Percentiles rank a stretch among this genome's conserved stretches.
phyloP scores from a whole-genome alignment of 352 stramenopile genomes.

The Phytophthora citricola region DNA sequence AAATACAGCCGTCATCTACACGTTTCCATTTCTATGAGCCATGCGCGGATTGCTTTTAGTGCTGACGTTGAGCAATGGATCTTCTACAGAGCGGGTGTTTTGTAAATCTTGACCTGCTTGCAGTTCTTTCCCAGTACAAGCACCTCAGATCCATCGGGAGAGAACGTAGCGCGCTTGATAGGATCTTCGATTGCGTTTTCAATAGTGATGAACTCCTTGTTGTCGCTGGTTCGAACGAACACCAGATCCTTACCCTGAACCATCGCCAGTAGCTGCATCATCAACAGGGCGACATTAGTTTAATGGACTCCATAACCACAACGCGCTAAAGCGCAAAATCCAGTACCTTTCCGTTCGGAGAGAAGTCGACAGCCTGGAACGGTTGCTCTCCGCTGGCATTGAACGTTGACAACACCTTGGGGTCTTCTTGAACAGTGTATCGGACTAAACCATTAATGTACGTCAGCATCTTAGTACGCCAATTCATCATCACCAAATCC shows the following conservation, averaged over 20 bases:
- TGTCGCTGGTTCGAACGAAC: constrained; percentile 63
- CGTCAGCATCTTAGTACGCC: background rate
- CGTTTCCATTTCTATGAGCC: constrained; percentile 16
- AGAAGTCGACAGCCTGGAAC: constrained; percentile 69
- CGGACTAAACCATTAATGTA: constrained; percentile 51
- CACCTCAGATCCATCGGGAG: constrained; percentile 63
- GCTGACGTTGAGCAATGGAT: constrained; percentile 2
- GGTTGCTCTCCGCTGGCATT: constrained; percentile 57
- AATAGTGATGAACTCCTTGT: constrained; percentile 57
- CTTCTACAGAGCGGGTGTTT: constrained; percentile 46
- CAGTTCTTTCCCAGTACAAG: constrained; percentile 68
- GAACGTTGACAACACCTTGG: constrained; percentile 72
- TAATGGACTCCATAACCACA: background rate
- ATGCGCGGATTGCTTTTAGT: background rate
- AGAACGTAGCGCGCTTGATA: constrained; percentile 73
- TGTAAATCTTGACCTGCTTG: constrained; percentile 80
- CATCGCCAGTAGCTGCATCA: constrained; percentile 58
- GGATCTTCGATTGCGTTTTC: constrained; percentile 65
- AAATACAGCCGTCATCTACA: constrained; percentile 32
- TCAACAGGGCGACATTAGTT: background rate
- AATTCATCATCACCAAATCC: background rate
- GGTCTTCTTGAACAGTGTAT: constrained; percentile 82
- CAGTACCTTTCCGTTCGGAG: constrained; percentile 70
- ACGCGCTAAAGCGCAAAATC: background rate
- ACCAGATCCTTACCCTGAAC: constrained; percentile 61